Base-by-base conservation (phyloP, 139 green algal species). In the Mesotaenium endlicherianum region DNA sequence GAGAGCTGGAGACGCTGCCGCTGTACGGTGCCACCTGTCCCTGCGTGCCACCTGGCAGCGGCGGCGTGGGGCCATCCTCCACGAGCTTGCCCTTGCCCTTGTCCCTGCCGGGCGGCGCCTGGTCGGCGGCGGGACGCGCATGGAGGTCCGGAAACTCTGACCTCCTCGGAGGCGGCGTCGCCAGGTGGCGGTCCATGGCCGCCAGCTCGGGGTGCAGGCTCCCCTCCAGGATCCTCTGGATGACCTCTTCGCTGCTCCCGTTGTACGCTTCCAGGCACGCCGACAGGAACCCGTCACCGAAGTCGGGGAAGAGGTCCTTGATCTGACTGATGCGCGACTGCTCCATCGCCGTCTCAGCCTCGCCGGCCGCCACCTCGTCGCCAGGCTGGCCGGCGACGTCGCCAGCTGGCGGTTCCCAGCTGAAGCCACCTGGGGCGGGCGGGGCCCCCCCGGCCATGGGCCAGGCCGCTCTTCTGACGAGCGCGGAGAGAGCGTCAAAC, bases 241-340 rank as follows among this genome's bases (percentile, higher is more conserved):
- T 86, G 8, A 86, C 84, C 1, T 57, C 14, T 30, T 90, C 86
- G 8, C 70, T 16, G 53, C 79, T 70, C 0, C 26, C 38, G 36
- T 80, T 84, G 17, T 89, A 90, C n/a, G 40, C 83, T 4, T 87
- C 43, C 64, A 90, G 39, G 38, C 83, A 90, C 36, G 53, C 83
- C 1, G 34, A 31, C 26, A 90, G 17, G 42, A 90, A 90, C 3
- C 86, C 86, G 38, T 85, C 57, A 20, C 83, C 83, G 67, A 85
- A 90, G 20, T 90, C 86, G 34, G 86, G 86, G 11, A 90, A 86
- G 42, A 88, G 43, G 59, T 88, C 83, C 59, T 85, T 86, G n/a
- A 87, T 60, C 36, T 86, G 81, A 31, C 74, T 85, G n/a, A 86
- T 70, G 2, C 38, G n/a, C 2, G 80, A 86, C 75, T 75, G 47